Evolutionary conservation across 768 basidiomycete genomes (phyloP).

Genomic region (Leccinum longicurvipes): DNA sequence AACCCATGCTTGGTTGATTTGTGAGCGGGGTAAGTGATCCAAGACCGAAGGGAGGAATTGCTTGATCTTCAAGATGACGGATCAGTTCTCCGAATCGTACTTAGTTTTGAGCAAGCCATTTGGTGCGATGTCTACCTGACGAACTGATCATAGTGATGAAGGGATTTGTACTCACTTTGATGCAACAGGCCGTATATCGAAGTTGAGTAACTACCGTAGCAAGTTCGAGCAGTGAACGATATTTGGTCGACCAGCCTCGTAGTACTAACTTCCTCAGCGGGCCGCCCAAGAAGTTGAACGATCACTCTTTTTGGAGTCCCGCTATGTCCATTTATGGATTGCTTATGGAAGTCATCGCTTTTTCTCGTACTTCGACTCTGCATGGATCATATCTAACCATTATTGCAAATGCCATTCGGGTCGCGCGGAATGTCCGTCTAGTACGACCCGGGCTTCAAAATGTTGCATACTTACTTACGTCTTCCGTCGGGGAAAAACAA

Average conservation of each 20-base stretch:
- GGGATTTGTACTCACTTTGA: background rate
- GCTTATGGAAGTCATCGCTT: background rate
- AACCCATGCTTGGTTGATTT: conserved; percentile 35
- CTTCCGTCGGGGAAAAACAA: background rate
- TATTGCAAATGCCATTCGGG: background rate
- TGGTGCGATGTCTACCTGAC: background rate
- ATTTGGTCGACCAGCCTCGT: too few relatives aligned
- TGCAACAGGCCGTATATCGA: background rate
- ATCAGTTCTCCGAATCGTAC: background rate
- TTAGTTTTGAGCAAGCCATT: background rate
- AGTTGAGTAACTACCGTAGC: too few relatives aligned
- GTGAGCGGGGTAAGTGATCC: background rate
- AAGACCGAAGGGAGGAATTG: background rate
- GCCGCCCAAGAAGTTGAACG: background rate
- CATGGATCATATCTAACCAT: background rate
- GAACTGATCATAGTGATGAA: background rate
- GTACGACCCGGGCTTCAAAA: background rate
- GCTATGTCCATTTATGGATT: background rate
- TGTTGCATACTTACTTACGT: too few relatives aligned
- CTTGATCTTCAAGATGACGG: background rate
- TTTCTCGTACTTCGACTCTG: background rate
- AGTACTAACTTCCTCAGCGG: too few relatives aligned
- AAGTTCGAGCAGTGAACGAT: too few relatives aligned
- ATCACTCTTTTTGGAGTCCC: background rate
- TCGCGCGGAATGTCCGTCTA: background rate